Base-by-base conservation (phyloP, 257 asterid species). In the Pogostemon cablin region DNA sequence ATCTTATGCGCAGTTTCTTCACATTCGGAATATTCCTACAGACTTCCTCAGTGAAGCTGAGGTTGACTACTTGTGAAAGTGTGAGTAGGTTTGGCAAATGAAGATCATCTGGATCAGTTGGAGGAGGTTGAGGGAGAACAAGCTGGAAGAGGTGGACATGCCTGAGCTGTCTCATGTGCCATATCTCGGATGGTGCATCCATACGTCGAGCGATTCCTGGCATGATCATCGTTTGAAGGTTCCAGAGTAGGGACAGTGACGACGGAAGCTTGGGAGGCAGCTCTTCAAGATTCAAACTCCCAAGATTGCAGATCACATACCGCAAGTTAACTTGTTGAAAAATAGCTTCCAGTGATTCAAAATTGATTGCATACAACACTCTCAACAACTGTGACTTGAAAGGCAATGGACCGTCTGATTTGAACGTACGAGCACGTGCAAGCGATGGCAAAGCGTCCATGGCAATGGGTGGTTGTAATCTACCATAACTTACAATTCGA, bases 181-280 rank as follows among this genome's bases (percentile, higher is more conserved):
- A 74, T 25, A 74, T 75, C 37, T 75, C 71, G 2, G 50, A 1
- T 59, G 75, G 79, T 42, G 62, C 79, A 32, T 10, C 6, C 3
- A 68, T 2, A 9, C 52, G n/a, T 15, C 1, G 7, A 8, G 11
- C 8, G 44, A 4, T 41, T 41, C 44, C 11, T 2, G 1, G 17
- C 8, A 52, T 15, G 54, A 61, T 10, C 39, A 69, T 6, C 38
- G 76, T 69, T 12, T 75, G 80, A 40, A 75, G 0, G 63, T 62
- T 75, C 80, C 80, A 75, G 47, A 75, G 75, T 20, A 3, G 60
- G 60, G 5, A 54, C 25, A 9, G n/a, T 10, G 74, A 53, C 2
- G 71, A 61, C 62, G 20, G 75, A 42, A 75, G 62, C 40, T 6
- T 5, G 5, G 0, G 17, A 9, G 6, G 34, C 9, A 39, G 11